Evolutionary conservation across 1,284 basidiomycete genomes (phyloP).

Genomic region (Ustilago shanxiensis): DNA sequence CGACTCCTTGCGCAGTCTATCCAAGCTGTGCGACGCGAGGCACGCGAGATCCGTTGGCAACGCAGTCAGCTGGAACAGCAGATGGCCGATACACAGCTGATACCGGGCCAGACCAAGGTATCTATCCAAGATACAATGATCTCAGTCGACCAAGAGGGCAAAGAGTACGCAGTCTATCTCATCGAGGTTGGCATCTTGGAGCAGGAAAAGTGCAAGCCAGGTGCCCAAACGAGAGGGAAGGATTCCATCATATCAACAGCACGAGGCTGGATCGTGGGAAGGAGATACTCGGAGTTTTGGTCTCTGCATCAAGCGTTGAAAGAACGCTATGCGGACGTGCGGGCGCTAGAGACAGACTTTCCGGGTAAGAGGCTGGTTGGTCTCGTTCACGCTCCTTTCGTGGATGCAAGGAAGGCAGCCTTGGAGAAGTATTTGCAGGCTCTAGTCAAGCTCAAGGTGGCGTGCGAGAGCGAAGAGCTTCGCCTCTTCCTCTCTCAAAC

Average conservation of each 20-base stretch:
- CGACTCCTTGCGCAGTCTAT: slow-evolving; percentile 84
- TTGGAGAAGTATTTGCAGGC: slow-evolving; percentile 91
- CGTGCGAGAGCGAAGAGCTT: slow-evolving; percentile 80
- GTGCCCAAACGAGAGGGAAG: background rate
- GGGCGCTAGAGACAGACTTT: slow-evolving; percentile 54
- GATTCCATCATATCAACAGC: slow-evolving; percentile 10
- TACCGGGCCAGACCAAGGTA: slow-evolving; percentile 78
- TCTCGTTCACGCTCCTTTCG: slow-evolving; percentile 63
- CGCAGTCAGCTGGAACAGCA: slow-evolving; percentile 75
- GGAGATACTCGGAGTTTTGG: slow-evolving; percentile 94
- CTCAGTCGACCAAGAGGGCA: slow-evolving; percentile 77
- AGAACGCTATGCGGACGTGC: slow-evolving; percentile 72
- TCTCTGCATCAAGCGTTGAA: slow-evolving; percentile 85
- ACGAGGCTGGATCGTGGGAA: slow-evolving; percentile 89
- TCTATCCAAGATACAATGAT: slow-evolving; percentile 50
- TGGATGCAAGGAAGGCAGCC: slow-evolving; percentile 82
- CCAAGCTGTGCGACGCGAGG: slow-evolving; percentile 82
- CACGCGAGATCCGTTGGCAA: slow-evolving; percentile 87
- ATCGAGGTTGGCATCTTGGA: slow-evolving; percentile 79
- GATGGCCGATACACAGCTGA: slow-evolving; percentile 90
- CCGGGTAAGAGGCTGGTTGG: slow-evolving; percentile 59
- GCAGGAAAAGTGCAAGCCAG: slow-evolving; percentile 9
- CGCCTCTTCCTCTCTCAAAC: slow-evolving; percentile 82
- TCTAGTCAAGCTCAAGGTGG: slow-evolving; percentile 35
- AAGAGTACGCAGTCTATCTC: slow-evolving; percentile 90